Percentiles rank a stretch among this genome's conserved stretches.
Conservation (phyloP, 2,329 filamentous ascomycete genomes). For the Exophiala sideris region DNA sequence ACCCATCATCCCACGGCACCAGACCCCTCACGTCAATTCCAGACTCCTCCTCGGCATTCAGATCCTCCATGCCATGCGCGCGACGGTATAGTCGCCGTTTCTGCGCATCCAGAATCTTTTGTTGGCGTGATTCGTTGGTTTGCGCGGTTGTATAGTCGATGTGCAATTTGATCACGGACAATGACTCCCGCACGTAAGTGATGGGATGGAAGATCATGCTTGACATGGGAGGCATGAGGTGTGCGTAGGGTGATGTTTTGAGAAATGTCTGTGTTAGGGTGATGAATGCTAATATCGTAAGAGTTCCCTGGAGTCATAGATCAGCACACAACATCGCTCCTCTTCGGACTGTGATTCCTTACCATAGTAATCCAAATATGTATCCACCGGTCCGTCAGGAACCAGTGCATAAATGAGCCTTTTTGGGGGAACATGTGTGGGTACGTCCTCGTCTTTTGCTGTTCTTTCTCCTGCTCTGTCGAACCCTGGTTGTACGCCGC, state of each 20-base stretch:
- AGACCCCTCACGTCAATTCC: conserved; percentile 28
- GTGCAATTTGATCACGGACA: conserved; percentile 74
- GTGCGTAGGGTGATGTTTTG: conserved; percentile 67
- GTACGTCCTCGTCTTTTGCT: conserved; percentile 69
- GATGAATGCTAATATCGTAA: conserved; percentile 31
- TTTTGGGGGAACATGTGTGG: conserved; percentile 84
- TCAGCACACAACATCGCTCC: too few species aligned
- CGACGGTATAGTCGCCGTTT: conserved; percentile 83
- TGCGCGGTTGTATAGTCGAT: conserved; percentile 66
- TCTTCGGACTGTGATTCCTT: conserved; percentile 30
- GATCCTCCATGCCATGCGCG: conserved; percentile 72
- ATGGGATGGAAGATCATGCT: conserved; percentile 69
- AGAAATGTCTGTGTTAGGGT: conserved; percentile 32
- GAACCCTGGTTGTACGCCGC: conserved; percentile 43
- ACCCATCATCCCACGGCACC: conserved; percentile 35
- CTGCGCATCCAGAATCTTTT: conserved; percentile 76
- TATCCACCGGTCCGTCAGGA: conserved; percentile 71
- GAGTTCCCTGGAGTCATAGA: conserved; percentile 44
- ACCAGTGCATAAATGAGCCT: conserved; percentile 79
- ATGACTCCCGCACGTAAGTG: conserved; percentile 60
- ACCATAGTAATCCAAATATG: conserved; percentile 85
- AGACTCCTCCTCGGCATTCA: conserved; percentile 37
- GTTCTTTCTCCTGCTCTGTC: conserved; percentile 61
- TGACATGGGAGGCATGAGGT: conserved; percentile 70
- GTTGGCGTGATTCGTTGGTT: conserved; percentile 68